Base-by-base conservation (phyloP, 805 yeast species). In the Millerago galiae region DNA sequence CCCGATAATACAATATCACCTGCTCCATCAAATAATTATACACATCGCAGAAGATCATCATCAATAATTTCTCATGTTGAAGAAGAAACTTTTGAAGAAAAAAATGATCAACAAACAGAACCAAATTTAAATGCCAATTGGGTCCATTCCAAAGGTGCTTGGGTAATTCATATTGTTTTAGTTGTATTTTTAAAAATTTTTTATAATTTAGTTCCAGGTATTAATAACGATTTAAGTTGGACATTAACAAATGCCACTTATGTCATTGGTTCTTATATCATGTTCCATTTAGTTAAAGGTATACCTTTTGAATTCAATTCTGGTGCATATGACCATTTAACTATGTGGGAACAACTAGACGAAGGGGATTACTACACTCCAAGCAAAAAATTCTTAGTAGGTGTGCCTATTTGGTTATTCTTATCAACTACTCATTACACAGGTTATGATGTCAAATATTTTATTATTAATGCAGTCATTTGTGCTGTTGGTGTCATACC, bases 261-360 rank as follows among this genome's bases (percentile, higher is more conserved):
- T 61, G 91, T 85, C 42, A 77, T 85, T 50, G 98, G 97, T 4
- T 81, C 95, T 1, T 93, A 89, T 61, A 78, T 91, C 48, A 93
- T 91, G 98, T 93, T 91, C 61, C 99, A 91, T 63, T 83, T 86
- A 61, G 87, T 93, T 35, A 93, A 91, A 57, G 99, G 99, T 31
- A 89, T 95, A 2, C 99, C 99, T 0, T 93, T 91, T 60, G 99
- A 93, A 55, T 90, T 91, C 68, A 93, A 90, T 59, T 82, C 85
- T 33, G 99, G 99, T 34, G 98, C 97, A 0, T 93, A 84, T 64
- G 99, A 91, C 60, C 82, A 87, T 57, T 72, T 91, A 52, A 93
- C 96, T 17, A 88, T 91, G 97, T 91, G 99, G 99, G 99, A 91
- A 65, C 99, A 91, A 65, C 82, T 70, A 31, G 95, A 86, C 62